Conservation (phyloP, 495 filamentous ascomycete species). For the Friedmanniomyces endolithicus region DNA sequence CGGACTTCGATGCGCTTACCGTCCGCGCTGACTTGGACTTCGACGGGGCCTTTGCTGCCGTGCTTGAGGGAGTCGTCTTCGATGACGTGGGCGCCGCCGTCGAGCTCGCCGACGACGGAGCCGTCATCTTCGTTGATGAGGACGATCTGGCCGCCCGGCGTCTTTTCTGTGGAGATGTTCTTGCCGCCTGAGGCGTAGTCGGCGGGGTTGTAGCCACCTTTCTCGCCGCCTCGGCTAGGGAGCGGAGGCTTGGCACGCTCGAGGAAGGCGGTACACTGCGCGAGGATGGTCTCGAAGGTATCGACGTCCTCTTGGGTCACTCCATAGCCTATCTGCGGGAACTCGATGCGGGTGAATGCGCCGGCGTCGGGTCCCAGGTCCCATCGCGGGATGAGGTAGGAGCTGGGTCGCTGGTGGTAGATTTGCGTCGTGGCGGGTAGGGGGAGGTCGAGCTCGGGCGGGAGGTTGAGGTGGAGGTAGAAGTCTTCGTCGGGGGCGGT, state of each 20-base stretch:
- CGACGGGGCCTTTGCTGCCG: constrained; percentile 88
- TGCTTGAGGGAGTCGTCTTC: constrained; percentile 60
- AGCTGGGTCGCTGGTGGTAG: constrained; percentile 78
- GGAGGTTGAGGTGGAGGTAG: constrained; percentile 84
- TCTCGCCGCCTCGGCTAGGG: constrained; percentile 35
- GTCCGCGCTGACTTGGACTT: constrained; percentile 69
- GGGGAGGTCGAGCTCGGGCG: constrained; percentile 84
- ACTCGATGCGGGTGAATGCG: constrained; percentile 83
- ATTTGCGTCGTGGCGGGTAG: constrained; percentile 88
- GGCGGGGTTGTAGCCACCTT: constrained; percentile 60
- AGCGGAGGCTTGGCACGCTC: constrained; percentile 52
- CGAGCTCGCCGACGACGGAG: constrained; percentile 82
- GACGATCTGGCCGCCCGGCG: constrained; percentile 61
- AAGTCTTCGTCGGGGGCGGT: constrained; percentile 73
- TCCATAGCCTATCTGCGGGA: constrained; percentile 56
- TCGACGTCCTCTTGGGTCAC: constrained; percentile 84
- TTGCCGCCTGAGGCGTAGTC: constrained; percentile 68
- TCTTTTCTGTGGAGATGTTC: constrained; percentile 40
- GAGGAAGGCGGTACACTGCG: constrained; percentile 87
- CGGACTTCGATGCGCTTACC: constrained; percentile 59
- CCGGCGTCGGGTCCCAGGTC: constrained; percentile 75
- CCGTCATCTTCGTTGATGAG: constrained; percentile 88
- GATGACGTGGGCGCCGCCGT: constrained; percentile 66
- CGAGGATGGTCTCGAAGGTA: constrained; percentile 91
- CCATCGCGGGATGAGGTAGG: constrained; percentile 88